Base-by-base conservation (phyloP, 2,329 filamentous ascomycete species). In the Fusarium miscanthi region DNA sequence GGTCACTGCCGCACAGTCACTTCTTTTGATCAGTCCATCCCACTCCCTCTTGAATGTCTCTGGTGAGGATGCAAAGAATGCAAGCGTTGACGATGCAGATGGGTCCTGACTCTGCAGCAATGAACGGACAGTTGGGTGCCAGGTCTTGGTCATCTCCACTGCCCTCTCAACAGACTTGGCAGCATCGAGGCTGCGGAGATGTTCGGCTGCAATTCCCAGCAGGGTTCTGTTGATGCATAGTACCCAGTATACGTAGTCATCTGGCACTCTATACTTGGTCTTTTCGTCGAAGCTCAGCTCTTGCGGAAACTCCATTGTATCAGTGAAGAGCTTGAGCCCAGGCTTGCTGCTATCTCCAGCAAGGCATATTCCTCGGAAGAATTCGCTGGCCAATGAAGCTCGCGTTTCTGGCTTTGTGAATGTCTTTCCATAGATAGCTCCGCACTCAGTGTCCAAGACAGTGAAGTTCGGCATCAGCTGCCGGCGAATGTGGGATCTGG, bases 1-100 rank as follows among this genome's bases (percentile, higher is more conserved):
- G 4, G 45, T 48, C 10, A 48, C 45, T 1, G 5, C 45, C 14
- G 10, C 14, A n/a, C 7, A 8, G 3, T 31, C 45, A 8, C 21
- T 21, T 1, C 14, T 48, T 2, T 30, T 0, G 5, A 4, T 3
- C 7, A 31, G 45, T 1, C 1, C 27, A 12, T n/a, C 27, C 45
- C 27, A 48, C 3, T 31, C 45, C 27, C 21, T 9, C 10, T 12
- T 48, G 14, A 48, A 31, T 9, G 7, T 48, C 45, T 48, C 27
- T n/a, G 45, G 7, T 8, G 27, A 31, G 0, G 27, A 48, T 9
- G 45, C 10, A 14, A 31, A 48, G 21, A 48, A 48, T 31, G 21
- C 14, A 12, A 48, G 27, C 10, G 21, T 48, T 3, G 45, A 48
- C 0, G 45, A 48, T 48, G 27, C 27, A n/a, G 14, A n/a, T 17